Percentiles rank a stretch among this genome's conserved stretches.
These are phyloP conservation scores for Grammothele lineata DNA, from an alignment of 768 basidiomycete genomes.

Conservation along the genomic window DNA sequence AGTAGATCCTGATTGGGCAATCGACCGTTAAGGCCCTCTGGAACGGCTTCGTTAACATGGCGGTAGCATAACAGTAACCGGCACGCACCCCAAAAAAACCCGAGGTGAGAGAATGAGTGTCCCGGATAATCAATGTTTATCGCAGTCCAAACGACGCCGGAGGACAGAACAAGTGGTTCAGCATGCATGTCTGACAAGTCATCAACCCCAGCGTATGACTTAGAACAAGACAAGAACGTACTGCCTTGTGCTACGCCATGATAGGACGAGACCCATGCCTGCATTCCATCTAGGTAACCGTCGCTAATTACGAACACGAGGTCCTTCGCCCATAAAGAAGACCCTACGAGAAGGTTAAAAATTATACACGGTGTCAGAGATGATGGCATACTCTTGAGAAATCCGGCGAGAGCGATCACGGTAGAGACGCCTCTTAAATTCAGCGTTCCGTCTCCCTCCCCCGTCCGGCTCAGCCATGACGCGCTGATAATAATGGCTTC, in stretches of 20 bases:
- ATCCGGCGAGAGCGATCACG: slow-evolving; percentile 80
- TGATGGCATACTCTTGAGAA: slow-evolving; percentile 63
- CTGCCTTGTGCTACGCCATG: slow-evolving; percentile 67
- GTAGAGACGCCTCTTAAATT: slow-evolving; percentile 87
- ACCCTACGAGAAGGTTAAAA: slow-evolving; percentile 40
- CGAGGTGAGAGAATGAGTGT: slow-evolving; percentile 94
- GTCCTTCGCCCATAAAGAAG: slow-evolving; percentile 94
- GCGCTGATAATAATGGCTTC: slow-evolving; percentile 93
- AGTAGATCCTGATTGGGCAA: slow-evolving; percentile 94
- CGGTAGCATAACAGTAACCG: too few relatives aligned
- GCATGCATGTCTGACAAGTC: slow-evolving; percentile 53
- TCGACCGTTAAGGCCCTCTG: slow-evolving; percentile 94
- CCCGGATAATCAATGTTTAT: slow-evolving; percentile 93
- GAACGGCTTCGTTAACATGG: slow-evolving; percentile 1
- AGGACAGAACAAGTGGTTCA: slow-evolving; percentile 57
- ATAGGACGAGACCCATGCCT: slow-evolving; percentile 87
- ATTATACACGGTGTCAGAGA: neutral
- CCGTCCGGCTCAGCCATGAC: slow-evolving; percentile 75
- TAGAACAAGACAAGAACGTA: slow-evolving; percentile 27
- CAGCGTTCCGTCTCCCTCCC: slow-evolving; percentile 50
- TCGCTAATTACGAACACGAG: slow-evolving; percentile 88
- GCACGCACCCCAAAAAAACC: slow-evolving; percentile 86
- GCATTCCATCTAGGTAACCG: slow-evolving; percentile 85
- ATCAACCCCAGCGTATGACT: neutral
- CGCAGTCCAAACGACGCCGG: slow-evolving; percentile 94